Evolutionary conservation across 768 basidiomycete species (phyloP), one percentile per base, ranked within the genome.

Genomic region (Pleurotus cornucopiae): DNA sequence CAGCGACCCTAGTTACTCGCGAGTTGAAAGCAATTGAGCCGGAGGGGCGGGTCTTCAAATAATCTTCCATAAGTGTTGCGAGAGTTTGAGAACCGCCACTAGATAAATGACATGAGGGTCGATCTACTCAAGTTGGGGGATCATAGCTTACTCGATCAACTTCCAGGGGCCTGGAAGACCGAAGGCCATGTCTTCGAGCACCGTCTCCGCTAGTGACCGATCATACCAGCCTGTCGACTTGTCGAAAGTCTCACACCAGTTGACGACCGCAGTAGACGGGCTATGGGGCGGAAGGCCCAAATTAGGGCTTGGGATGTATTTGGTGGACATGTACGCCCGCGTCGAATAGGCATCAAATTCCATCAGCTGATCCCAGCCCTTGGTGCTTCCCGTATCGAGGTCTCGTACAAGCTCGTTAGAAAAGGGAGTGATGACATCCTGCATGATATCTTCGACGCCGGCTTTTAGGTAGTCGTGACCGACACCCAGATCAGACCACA

Each of bases 221-320:
- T 76, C 71, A 57, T 68, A 76, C 57, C 61, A 66, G 0, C 67
- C 69, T 5, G 66, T 65, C 30, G 59, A 64, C 12, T 62, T 64
- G 38, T 64, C 67, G 11, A 76, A 67, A 6, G 69, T 71, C 52
- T 71, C 70, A 55, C 62, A 57, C 65, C 70, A 76, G 57, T 72
- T 67, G 30, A 74, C 58, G 7, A 69, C 61, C n/a, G 62, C 48
- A 20, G 49, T 54, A 18, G 65, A 57, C 16, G 54, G 55, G 4
- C 25, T 43, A 5, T 44, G 38, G 6, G 59, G 55, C 9, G 69
- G 63, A 23, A 67, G 54, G 0, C 48, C 54, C 21, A 62, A 46
- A 26, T 53, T 58, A 12, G 49, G 45, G 49, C 57, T 61, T 12
- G 64, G 64, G 11, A 54, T 37, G 43, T 64, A 64, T 26, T 48